Base-by-base conservation (phyloP, 139 green algal genomes). In the Picocystis salinarum region DNA sequence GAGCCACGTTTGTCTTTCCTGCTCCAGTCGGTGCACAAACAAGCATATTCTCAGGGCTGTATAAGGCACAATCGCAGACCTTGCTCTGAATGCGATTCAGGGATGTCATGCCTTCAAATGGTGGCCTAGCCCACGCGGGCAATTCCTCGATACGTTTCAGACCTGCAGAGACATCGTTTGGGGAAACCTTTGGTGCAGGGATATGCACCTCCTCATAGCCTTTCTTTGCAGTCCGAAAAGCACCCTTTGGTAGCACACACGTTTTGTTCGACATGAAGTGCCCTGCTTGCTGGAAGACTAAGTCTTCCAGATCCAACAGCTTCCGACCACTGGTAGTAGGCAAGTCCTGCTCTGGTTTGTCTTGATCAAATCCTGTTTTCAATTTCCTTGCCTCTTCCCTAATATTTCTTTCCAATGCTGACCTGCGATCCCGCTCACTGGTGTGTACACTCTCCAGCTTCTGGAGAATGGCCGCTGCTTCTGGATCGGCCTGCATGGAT, bases 1-100 rank as follows among this genome's bases (percentile, higher is more conserved):
- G 83, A 24, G 87, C 85, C 4, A 95, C 81, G 53, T 98, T 98
- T 48, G 87, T 98, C 70, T 98, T 98, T 37, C 87, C 87, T 5
- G 87, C 83, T 23, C 87, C 87, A 23, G 84, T 88, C 22, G 64
- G 69, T 1, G 61, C 71, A 46, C 71, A 86, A 47, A 95, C 59
- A 34, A 97, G 75, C 65, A 97, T 82, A 64, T 97, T 96, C 47
- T 94, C 80, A 22, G 66, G 50, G 26, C 58, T 76, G 56, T 79
- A 87, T 15, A 97, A 67, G 5, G 6, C 3, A 12, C 17, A 39
- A 23, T 3, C 17, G 11, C 17, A 28, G 34, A 62, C 58, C 23
- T 46, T 30, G 44, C 62, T 82, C 66, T 97, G 86, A 33, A 96
- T 73, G 29, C 85, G 60, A 67, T 96, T 96, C 7, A 96, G 73